A percentile compares a stretch with the other conserved stretches of the same genome.
phyloP scores from a whole-genome alignment of 768 basidiomycete genomes.

The Mycena galopus region DNA sequence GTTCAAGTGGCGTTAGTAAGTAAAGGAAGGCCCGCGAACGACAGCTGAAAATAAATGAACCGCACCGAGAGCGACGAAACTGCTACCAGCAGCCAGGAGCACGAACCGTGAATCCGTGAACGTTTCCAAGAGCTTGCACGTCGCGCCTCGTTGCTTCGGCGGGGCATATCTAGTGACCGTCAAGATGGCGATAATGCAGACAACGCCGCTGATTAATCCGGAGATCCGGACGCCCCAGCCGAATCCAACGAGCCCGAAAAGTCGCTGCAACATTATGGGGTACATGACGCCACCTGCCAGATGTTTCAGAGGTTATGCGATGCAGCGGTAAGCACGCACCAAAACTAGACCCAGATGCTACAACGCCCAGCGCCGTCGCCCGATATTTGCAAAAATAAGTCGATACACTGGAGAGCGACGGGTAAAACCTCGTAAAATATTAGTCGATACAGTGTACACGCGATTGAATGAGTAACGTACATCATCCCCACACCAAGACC shows the following conservation, averaged over 20 bases:
- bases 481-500: constrained; percentile 75
- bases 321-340: constrained; percentile 52
- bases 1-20: too few species aligned
- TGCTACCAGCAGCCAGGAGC: constrained; percentile 67
- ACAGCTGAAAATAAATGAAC: constrained; percentile 20
- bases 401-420: constrained; percentile 73
- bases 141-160: constrained; percentile 45
- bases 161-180: constrained; percentile 57
- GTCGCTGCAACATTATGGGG: constrained; percentile 70
- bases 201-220: constrained; percentile 59
- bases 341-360: constrained; percentile 75
- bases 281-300: constrained; percentile 74
- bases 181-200: constrained; percentile 61
- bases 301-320: background rate
- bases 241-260: constrained; percentile 70
- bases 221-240: constrained; percentile 73
- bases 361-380: constrained; percentile 80
- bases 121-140: constrained; percentile 46
- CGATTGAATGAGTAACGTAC: constrained; percentile 54
- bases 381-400: constrained; percentile 76
- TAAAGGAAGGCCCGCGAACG: background rate
- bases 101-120: constrained; percentile 65
- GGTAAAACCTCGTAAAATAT: constrained; percentile 69
- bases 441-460: constrained; percentile 16
- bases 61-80: constrained; percentile 73